Percentiles rank a stretch among this genome's conserved stretches.
These are phyloP conservation scores for Penicillium coffeae DNA, from an alignment of 495 filamentous ascomycete genomes.

Conservation along the genomic window DNA sequence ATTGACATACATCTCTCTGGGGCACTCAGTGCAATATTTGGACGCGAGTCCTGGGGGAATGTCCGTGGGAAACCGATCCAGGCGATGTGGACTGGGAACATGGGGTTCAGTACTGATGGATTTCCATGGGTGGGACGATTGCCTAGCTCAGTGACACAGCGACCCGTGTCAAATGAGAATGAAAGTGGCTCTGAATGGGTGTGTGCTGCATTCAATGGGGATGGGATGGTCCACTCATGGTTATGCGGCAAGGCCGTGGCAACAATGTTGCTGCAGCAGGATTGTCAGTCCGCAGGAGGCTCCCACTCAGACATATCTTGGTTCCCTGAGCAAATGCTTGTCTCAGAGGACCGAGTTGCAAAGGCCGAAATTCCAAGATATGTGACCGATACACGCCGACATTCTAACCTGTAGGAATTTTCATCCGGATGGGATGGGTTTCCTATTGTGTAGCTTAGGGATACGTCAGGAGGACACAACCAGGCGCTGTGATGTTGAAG, in stretches of 20 bases:
- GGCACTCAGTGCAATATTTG: constrained; percentile 25
- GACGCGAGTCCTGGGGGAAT: constrained; percentile 30
- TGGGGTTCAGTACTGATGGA: constrained; percentile 70
- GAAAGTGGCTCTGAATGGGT: constrained; percentile 47
- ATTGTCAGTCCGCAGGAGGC: constrained; percentile 17
- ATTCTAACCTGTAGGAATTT: constrained; percentile 8
- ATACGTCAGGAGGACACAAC: too few species aligned
- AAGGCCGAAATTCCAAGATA: constrained; percentile 19
- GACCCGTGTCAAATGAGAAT: constrained; percentile 14
- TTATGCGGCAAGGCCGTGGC: constrained; percentile 64
- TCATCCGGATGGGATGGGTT: too few species aligned
- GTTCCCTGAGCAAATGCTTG: constrained; percentile 44
- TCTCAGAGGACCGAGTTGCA: constrained; percentile 37
- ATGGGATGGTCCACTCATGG: constrained; percentile 79
- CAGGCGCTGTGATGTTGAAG: too few species aligned
- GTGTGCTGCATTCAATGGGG: constrained; percentile 63
- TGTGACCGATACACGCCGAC: constrained; percentile 3
- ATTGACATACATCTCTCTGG: constrained; percentile 32
- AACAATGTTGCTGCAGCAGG: constrained; percentile 53
- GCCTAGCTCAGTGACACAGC: constrained; percentile 41
- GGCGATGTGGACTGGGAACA: constrained; percentile 76
- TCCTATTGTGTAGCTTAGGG: neutral
- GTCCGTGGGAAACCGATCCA: constrained; percentile 44
- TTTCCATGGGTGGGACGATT: constrained; percentile 71
- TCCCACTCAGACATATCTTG: constrained; percentile 26